phyloP scores from a whole-genome alignment of 139 green algal genomes.

The Coelastrella sp. region DNA sequence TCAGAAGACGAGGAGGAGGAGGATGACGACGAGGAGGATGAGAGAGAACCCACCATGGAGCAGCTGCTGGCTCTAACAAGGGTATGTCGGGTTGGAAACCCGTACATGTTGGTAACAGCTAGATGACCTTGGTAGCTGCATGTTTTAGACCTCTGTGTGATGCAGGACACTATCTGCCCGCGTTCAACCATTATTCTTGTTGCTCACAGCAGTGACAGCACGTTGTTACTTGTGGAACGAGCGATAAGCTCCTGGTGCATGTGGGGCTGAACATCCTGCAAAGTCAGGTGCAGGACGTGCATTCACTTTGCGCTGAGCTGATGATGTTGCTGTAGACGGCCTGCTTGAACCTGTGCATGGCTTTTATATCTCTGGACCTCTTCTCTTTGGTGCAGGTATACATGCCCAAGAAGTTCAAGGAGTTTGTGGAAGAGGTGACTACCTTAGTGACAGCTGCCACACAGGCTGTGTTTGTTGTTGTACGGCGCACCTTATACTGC shows the following conservation, averaged over 20 bases:
- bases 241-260: too few species aligned
- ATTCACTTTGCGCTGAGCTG: too few species aligned
- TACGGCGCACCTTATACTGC: too few species aligned
- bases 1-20: not conserved
- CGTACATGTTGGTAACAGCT: not conserved
- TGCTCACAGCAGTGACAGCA: too few species aligned
- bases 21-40: constrained; percentile 13
- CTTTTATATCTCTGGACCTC: too few species aligned
- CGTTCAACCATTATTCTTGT: too few species aligned
- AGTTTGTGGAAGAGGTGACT: not conserved
- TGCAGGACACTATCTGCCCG: not conserved
- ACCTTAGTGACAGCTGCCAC: not conserved
- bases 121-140: not conserved
- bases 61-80: constrained; percentile 1
- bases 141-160: not conserved
- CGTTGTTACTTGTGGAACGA: too few species aligned
- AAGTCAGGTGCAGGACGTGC: too few species aligned
- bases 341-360: too few species aligned
- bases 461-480: not conserved
- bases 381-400: not conserved
- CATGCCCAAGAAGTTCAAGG: not conserved
- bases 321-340: too few species aligned
- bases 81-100: too few species aligned
- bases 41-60: not conserved
- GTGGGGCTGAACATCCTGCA: too few species aligned